A percentile compares a stretch with the other conserved stretches of the same genome.
Evolutionary conservation across 805 yeast genomes (phyloP).

Genomic region (Zygotorulaspora florentina): DNA sequence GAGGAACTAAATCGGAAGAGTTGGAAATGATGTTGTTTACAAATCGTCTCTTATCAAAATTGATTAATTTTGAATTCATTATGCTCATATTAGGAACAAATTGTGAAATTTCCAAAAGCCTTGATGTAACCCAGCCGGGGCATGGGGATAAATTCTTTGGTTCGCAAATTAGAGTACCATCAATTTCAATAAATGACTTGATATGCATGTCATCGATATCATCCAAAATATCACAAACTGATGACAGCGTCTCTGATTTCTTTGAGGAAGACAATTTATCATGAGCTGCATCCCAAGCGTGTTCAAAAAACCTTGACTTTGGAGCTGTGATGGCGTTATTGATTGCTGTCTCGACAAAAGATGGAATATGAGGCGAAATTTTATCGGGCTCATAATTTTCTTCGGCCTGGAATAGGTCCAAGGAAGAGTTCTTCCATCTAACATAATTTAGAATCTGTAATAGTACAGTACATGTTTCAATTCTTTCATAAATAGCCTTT

Average conservation of each 20-base stretch:
- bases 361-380: constrained; percentile 59
- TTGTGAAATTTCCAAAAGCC: constrained; percentile 69
- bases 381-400: constrained; percentile 16
- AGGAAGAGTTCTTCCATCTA: constrained; percentile 60
- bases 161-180: constrained; percentile 32
- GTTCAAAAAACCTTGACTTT: constrained; percentile 65
- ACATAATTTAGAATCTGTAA: constrained; percentile 61
- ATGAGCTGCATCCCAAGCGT: constrained; percentile 64
- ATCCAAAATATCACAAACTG: constrained; percentile 26
- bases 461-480: constrained; percentile 63
- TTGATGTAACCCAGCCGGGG: constrained; percentile 85
- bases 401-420: constrained; percentile 44
- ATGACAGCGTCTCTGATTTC: constrained; percentile 25
- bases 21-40: constrained; percentile 58
- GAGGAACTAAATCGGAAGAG: constrained; percentile 42
- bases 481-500: constrained; percentile 56
- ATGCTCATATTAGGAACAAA: constrained; percentile 75
- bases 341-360: constrained; percentile 78
- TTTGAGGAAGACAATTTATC: constrained; percentile 16
- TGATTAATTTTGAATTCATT: constrained; percentile 59
- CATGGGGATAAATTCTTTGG: constrained; percentile 64
- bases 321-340: constrained; percentile 73
- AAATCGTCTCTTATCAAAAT: constrained; percentile 80
- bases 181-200: constrained; percentile 33
- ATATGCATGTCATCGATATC: constrained; percentile 21